Evolutionary conservation across 345 rosid genomes (phyloP).

Genomic region (Melaleuca alternifolia): DNA sequence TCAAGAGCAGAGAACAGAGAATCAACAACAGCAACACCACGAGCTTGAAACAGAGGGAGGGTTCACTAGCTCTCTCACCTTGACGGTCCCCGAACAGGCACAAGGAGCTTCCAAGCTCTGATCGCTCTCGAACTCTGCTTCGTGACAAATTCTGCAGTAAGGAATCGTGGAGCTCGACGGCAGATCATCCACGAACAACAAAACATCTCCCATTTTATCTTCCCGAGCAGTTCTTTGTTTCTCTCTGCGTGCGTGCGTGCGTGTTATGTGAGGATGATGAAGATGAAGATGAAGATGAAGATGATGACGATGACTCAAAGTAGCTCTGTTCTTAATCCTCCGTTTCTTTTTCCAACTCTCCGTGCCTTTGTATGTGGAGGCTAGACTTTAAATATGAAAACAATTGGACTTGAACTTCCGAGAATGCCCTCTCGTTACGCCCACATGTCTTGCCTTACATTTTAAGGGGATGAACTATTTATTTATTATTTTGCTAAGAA

Average conservation of each 20-base stretch:
- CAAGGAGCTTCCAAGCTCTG: slow-evolving; percentile 82
- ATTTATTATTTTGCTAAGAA: not conserved
- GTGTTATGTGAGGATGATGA: not conserved
- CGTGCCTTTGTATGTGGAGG: not conserved
- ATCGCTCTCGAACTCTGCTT: slow-evolving; percentile 57
- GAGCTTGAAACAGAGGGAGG: too few relatives aligned
- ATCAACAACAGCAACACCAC: not conserved
- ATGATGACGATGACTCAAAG: not conserved
- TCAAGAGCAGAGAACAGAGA: not conserved
- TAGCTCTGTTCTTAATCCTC: not conserved
- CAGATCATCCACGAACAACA: slow-evolving; percentile 39
- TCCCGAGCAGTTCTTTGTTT: too few relatives aligned
- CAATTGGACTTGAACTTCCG: not conserved
- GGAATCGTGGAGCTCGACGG: slow-evolving; percentile 15
- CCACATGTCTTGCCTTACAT: not conserved
- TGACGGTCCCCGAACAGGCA: slow-evolving; percentile 85
- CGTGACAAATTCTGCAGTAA: slow-evolving; percentile 87
- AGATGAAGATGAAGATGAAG: not conserved
- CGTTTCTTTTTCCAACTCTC: not conserved
- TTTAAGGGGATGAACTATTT: not conserved
- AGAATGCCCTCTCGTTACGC: not conserved
- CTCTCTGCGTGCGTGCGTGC: not conserved
- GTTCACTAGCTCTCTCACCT: slow-evolving; percentile 27
- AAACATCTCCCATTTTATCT: slow-evolving; percentile 43
- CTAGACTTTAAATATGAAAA: not conserved